phyloP scores from a whole-genome alignment of 2,329 filamentous ascomycete species.

The Clarireedia hainanense region DNA sequence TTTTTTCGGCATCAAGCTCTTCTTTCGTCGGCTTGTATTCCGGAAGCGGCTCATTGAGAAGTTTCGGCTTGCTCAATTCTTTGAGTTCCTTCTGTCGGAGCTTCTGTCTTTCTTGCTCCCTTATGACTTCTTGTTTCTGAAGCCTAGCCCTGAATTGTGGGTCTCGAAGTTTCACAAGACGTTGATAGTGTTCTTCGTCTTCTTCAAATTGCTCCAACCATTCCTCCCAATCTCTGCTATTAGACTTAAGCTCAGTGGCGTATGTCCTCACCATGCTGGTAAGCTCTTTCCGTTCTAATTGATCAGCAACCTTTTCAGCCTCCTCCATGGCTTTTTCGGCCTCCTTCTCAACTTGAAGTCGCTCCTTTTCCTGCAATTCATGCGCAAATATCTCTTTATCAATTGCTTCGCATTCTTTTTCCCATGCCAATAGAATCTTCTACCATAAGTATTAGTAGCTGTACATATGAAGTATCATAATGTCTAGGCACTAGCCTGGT shows the following conservation, averaged over 20 bases:
- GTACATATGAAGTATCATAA: too few relatives aligned
- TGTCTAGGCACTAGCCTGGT: too few relatives aligned
- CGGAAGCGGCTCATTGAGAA: slow-evolving; percentile 18
- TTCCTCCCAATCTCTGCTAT: background rate
- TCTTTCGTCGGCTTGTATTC: slow-evolving; percentile 20
- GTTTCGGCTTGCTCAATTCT: slow-evolving; percentile 9
- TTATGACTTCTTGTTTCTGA: slow-evolving; percentile 6
- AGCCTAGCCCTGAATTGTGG: slow-evolving; percentile 11
- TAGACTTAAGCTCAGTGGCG: background rate
- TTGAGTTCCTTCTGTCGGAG: slow-evolving; percentile 1
- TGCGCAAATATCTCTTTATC: slow-evolving; percentile 21
- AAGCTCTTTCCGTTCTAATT: slow-evolving; percentile 12
- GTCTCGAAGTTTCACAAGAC: slow-evolving; percentile 9
- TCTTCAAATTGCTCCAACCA: slow-evolving; percentile 4
- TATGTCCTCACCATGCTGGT: background rate
- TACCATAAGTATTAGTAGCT: slow-evolving; percentile 1
- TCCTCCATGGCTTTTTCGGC: slow-evolving; percentile 16
- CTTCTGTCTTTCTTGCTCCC: slow-evolving; percentile 2
- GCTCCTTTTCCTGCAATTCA: slow-evolving; percentile 18
- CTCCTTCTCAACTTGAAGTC: slow-evolving; percentile 10
- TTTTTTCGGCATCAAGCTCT: slow-evolving; percentile 19
- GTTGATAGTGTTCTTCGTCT: slow-evolving; percentile 1
- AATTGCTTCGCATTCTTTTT: slow-evolving; percentile 23
- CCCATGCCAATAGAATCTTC: slow-evolving; percentile 16
- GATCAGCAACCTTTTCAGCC: slow-evolving; percentile 11